A percentile compares a stretch with the other conserved stretches of the same genome.
phyloP scores from a whole-genome alignment of 139 green algal genomes.

The Deuterostichococcus epilithicus region DNA sequence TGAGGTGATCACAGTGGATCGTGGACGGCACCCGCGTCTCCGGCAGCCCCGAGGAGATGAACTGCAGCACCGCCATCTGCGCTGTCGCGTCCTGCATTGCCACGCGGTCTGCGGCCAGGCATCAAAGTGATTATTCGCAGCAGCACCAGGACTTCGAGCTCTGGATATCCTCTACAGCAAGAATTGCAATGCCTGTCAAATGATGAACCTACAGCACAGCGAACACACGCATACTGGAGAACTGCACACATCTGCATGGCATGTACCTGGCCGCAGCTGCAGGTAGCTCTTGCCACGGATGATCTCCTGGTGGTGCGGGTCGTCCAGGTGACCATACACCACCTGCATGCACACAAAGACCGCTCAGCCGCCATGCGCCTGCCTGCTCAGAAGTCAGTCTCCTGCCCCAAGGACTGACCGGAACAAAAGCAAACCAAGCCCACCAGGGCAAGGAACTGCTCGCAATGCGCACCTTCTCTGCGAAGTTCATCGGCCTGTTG shows the following conservation, averaged over 20 bases:
- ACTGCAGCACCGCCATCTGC: constrained; percentile 96
- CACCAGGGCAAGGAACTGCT: not conserved
- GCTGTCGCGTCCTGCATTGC: constrained; percentile 95
- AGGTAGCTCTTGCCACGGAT: constrained; percentile 84
- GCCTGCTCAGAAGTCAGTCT: not conserved
- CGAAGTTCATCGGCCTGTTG: constrained; percentile 82
- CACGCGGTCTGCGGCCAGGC: constrained; percentile 73
- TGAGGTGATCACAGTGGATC: constrained; percentile 96
- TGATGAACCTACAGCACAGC: not conserved
- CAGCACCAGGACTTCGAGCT: no score
- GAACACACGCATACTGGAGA: not conserved
- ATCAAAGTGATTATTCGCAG: not conserved
- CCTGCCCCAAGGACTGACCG: not conserved
- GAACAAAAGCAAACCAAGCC: not conserved
- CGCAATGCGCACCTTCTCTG: constrained; percentile 77
- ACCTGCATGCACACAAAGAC: constrained; percentile 50
- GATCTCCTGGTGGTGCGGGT: constrained; percentile 80
- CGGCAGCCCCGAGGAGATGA: constrained; percentile 91
- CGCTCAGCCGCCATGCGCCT: not conserved
- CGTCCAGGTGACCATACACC: constrained; percentile 92
- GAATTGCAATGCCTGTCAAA: not conserved
- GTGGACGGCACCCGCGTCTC: constrained; percentile 87
- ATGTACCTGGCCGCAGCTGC: constrained; percentile 73
- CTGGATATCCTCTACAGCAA: not conserved
- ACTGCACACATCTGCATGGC: not conserved